phyloP scores from a whole-genome alignment of 1,284 basidiomycete species.

The Sanguinoderma infundibulare region DNA sequence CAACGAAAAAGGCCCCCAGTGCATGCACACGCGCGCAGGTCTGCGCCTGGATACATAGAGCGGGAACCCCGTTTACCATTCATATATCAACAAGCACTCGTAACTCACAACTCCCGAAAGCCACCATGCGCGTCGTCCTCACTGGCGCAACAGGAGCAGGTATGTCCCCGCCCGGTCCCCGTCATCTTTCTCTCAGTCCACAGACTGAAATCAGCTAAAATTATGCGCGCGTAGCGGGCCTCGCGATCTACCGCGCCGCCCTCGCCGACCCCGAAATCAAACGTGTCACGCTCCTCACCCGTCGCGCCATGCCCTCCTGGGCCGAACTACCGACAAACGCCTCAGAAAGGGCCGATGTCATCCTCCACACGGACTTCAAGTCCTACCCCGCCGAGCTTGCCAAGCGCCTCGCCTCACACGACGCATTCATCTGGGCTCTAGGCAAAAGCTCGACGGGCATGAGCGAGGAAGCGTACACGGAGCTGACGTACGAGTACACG shows the following conservation, averaged over 20 bases:
- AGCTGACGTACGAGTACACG: slow-evolving; percentile 42
- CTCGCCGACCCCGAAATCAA: slow-evolving; percentile 38
- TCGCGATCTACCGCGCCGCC: slow-evolving; percentile 43
- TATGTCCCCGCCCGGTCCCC: too few relatives aligned
- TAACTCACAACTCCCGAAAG: too few relatives aligned
- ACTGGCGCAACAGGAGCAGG: background rate
- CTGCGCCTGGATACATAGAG: too few relatives aligned
- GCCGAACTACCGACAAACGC: slow-evolving; percentile 37
- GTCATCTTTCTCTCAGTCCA: too few relatives aligned
- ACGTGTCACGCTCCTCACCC: slow-evolving; percentile 40
- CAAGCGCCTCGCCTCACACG: slow-evolving; percentile 38
- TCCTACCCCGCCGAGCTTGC: slow-evolving; percentile 39
- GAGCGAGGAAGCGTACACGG: slow-evolving; percentile 42
- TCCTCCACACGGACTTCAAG: slow-evolving; percentile 41
- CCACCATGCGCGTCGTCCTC: background rate
- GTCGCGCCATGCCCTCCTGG: slow-evolving; percentile 39
- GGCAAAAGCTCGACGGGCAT: slow-evolving; percentile 39
- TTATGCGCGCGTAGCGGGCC: too few relatives aligned
- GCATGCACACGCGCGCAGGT: too few relatives aligned
- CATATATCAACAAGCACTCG: too few relatives aligned
- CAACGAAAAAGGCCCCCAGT: too few relatives aligned
- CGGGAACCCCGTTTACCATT: too few relatives aligned
- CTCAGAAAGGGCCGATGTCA: slow-evolving; percentile 34
- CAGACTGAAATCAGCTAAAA: too few relatives aligned
- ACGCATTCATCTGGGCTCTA: slow-evolving; percentile 47